phyloP scores from a whole-genome alignment of 2,329 filamentous ascomycete genomes.

The Passalora sequoiae region DNA sequence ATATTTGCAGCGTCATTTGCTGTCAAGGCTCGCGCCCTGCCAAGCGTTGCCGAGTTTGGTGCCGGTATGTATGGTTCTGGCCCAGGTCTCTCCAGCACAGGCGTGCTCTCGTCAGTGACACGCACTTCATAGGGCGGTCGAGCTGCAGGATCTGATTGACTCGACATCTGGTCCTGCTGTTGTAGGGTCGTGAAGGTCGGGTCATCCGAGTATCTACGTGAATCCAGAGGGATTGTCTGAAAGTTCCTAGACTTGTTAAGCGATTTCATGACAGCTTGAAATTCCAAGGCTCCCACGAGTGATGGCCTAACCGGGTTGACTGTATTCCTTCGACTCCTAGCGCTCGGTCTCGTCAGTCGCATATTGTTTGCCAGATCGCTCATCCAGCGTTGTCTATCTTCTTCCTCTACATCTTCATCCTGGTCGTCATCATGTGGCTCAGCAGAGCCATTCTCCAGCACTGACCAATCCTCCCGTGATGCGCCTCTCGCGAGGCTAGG shows the following conservation, averaged over 20 bases:
- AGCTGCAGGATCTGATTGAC: slow-evolving; percentile 43
- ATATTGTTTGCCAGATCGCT: slow-evolving; percentile 90
- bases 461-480: slow-evolving; percentile 60
- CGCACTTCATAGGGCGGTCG: slow-evolving; percentile 18
- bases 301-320: slow-evolving; percentile 86
- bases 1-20: slow-evolving; percentile 52
- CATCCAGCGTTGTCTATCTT: slow-evolving; percentile 58
- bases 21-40: slow-evolving; percentile 50
- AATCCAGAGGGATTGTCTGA: slow-evolving; percentile 62
- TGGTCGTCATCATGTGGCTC: slow-evolving; percentile 41
- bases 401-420: slow-evolving; percentile 57
- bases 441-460: slow-evolving; percentile 50
- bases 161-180: slow-evolving; percentile 45
- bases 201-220: slow-evolving; percentile 66
- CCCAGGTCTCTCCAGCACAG: slow-evolving; percentile 8
- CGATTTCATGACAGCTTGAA: slow-evolving; percentile 82
- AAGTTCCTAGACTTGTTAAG: slow-evolving; percentile 76
- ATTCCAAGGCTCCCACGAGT: slow-evolving; percentile 87
- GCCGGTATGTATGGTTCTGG: slow-evolving; percentile 3
- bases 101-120: slow-evolving; percentile 14
- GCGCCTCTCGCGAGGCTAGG: slow-evolving; percentile 39
- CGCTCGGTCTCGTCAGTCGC: slow-evolving; percentile 69
- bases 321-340: slow-evolving; percentile 63
- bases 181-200: slow-evolving; percentile 40
- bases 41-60: slow-evolving; percentile 23